phyloP scores from a whole-genome alignment of 768 basidiomycete species.

The Agrocybe pediades region DNA sequence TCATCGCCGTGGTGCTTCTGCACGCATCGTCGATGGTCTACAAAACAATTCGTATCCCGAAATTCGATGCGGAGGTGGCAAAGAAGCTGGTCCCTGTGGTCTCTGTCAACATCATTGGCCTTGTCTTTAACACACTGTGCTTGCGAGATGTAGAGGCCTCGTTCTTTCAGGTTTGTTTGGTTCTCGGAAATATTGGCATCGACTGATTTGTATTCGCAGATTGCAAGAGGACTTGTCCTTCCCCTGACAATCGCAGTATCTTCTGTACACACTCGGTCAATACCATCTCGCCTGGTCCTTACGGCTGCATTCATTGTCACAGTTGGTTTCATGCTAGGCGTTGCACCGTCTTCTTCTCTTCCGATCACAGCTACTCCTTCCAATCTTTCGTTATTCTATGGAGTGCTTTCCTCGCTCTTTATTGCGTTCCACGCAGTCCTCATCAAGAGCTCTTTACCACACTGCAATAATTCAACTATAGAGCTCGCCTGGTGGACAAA shows the following conservation, averaged over 20 bases:
- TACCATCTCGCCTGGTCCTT: slow-evolving; percentile 57
- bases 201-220: slow-evolving; percentile 40
- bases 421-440: slow-evolving; percentile 77
- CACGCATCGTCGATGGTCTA: slow-evolving; percentile 52
- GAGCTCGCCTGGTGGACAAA: slow-evolving; percentile 83
- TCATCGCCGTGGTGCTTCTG: slow-evolving; percentile 67
- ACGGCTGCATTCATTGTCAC: slow-evolving; percentile 66
- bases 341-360: slow-evolving; percentile 54
- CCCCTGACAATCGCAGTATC: slow-evolving; percentile 82
- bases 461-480: slow-evolving; percentile 71
- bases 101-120: slow-evolving; percentile 68
- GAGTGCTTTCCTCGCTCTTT: slow-evolving; percentile 70
- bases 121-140: slow-evolving; percentile 81
- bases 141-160: slow-evolving; percentile 78
- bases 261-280: slow-evolving; percentile 53
- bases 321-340: slow-evolving; percentile 75
- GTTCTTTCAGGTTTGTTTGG: slow-evolving; percentile 67
- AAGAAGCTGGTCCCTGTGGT: slow-evolving; percentile 66
- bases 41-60: slow-evolving; percentile 58
- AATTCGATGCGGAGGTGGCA: slow-evolving; percentile 48
- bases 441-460: slow-evolving; percentile 68
- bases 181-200: background rate
- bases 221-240: slow-evolving; percentile 82
- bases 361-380: slow-evolving; percentile 48
- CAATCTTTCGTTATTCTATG: slow-evolving; percentile 64